Base-by-base conservation (phyloP, 2,329 filamentous ascomycete species). In the Neophaeococcomyces mojaviensis region DNA sequence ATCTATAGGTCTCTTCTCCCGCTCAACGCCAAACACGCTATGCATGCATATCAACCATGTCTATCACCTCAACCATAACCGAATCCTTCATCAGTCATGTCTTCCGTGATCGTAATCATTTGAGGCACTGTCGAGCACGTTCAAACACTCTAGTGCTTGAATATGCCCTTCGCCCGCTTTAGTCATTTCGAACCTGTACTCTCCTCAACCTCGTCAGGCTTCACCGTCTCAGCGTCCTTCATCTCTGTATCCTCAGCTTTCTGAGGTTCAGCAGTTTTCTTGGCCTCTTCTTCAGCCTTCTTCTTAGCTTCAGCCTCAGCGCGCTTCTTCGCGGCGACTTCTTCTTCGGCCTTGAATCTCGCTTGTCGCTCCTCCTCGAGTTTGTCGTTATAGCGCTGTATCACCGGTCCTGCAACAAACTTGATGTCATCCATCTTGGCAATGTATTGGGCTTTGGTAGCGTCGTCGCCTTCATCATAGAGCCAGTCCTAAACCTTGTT, bases 391-490 rank as follows among this genome's bases (percentile, higher is more conserved):
- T 95, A 88, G 57, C 90, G 86, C 73, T 95, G 88, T 55, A 88
- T 80, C 61, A 98, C 87, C 49, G 92, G 90, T 13, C 89, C 92
- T 38, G 88, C 86, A 60, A 95, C 78, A 56, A 86, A 81, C 58
- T 88, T 86, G 66, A 98, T 88, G 68, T 98, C 92, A 53, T 97
- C 92, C 68, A 92, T 83, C 80, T 97, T 98, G 70, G 87, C 79
- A 51, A 94, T 73, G 71, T 98, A 98, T 61, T 92, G 79, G 45
- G 86, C 88, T 77, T 97, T 97, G 61, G 85, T 85, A 56, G 88
- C 81, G 66, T 98, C 92, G 54, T 96, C 89, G 50, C 92, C 92
- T 46, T 97, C 92, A 45, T 96, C 90, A 68, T 97, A 97, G 51
- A 98, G 77, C 92, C 92, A 98, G 64, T 98, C 89, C 90, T 97